These are phyloP conservation scores for Russula vinacea DNA, from an alignment of 768 basidiomycete genomes.

Conservation along the genomic window DNA sequence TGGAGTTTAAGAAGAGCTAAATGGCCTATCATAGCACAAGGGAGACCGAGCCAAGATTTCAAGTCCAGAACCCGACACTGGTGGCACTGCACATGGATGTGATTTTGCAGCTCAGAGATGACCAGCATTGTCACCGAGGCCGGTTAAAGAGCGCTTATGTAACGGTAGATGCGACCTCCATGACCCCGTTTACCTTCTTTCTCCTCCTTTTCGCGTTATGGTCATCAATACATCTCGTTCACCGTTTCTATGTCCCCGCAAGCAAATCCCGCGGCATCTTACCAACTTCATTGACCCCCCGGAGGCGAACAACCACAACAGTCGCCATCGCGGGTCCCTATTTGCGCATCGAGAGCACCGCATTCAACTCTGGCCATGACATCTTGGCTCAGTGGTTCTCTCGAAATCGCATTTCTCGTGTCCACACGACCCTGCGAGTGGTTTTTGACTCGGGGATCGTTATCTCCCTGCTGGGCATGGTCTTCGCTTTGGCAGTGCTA, in stretches of 20 bases:
- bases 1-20: background rate
- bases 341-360: slow-evolving; percentile 27
- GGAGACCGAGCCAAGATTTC: slow-evolving; percentile 1
- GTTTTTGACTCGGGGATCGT: slow-evolving; percentile 36
- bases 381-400: slow-evolving; percentile 2
- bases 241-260: background rate
- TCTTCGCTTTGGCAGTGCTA: slow-evolving; percentile 24
- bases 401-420: slow-evolving; percentile 23
- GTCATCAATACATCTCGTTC: slow-evolving; percentile 12
- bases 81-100: background rate
- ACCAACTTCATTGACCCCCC: slow-evolving; percentile 1
- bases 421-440: slow-evolving; percentile 33
- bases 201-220: slow-evolving; percentile 14
- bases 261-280: background rate
- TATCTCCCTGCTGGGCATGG: slow-evolving; percentile 13
- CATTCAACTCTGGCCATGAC: slow-evolving; percentile 24
- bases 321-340: slow-evolving; percentile 15
- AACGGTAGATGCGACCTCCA: background rate
- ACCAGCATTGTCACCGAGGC: background rate
- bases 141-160: background rate
- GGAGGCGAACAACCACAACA: slow-evolving; percentile 11
- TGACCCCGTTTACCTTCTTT: slow-evolving; percentile 12
- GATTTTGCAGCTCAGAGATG: background rate
- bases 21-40: background rate
- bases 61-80: background rate